Base-by-base conservation (phyloP, 345 rosid species). In the Eucalyptus marginata region DNA sequence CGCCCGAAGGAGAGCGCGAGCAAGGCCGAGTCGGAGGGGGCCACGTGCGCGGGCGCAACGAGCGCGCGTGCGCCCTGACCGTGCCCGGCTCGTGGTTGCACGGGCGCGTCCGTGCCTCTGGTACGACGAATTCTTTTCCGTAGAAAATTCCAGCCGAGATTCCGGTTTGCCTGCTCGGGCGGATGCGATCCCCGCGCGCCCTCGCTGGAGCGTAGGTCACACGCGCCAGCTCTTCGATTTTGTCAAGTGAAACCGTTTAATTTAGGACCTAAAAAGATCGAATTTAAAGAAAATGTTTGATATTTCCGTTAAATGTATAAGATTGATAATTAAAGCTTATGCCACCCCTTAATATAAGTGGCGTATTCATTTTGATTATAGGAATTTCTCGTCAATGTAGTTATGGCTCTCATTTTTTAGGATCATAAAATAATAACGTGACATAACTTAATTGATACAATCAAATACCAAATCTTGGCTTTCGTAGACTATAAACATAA, bases 1-100 rank as follows among this genome's bases (percentile, higher is more conserved):
- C 3, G 3, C 25, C 14, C 47, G 24, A 51, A 17, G 25, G 17
- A 36, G 25, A 3, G 43, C 59, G 13, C 16, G 31, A 9, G 44
- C 46, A 13, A 36, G 36, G 76, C 20, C 87, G 71, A 81, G 71
- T 44, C 29, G 49, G 16, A 44, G 13, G 18, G 14, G 62, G 87
- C 54, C 90, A 85, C 81, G 81, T 58, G 59, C 46, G 87, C 43
- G 89, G 59, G 10, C 29, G 27, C 16, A 44, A 84, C 85, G 46
- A 50, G 89, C 13, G 40, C 80, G 88, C 91, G 31, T 29, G 85
- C 49, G 90, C 76, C 58, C 10, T 56, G 51, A 68, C 49, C 89
- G 93, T 87, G 93, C 68, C 87, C 81, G 89, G 88, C 94, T 86
- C 90, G 92, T 92, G 94, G 68, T 49, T 54, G 90, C 93, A 87